phyloP scores from a whole-genome alignment of 2,329 filamentous ascomycete genomes.

The Claviceps sp. region DNA sequence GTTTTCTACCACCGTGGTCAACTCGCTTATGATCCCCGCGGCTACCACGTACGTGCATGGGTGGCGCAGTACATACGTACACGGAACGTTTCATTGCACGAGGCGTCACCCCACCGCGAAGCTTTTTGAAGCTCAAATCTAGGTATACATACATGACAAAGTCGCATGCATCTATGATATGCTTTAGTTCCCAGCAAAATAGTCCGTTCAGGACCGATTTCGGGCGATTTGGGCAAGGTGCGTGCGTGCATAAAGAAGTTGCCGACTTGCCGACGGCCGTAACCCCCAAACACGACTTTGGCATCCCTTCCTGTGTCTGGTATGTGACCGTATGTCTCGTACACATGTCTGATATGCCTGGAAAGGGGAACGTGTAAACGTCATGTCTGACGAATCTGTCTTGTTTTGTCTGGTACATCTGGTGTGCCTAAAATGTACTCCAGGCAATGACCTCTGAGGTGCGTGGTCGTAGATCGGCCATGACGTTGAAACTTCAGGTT shows the following conservation, averaged over 20 bases:
- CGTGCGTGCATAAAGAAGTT: not conserved
- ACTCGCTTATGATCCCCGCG: no score
- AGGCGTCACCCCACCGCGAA: no score
- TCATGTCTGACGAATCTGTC: not conserved
- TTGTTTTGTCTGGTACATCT: not conserved
- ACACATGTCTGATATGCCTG: not conserved
- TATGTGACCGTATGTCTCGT: not conserved
- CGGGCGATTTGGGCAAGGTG: not conserved
- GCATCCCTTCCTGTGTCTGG: not conserved
- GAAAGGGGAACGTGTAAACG: no score
- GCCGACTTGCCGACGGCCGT: not conserved
- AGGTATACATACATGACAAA: no score
- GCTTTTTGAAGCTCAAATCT: no score
- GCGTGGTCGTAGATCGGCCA: not conserved
- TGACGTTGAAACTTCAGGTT: not conserved
- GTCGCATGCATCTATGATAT: no score
- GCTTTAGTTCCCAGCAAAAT: not conserved
- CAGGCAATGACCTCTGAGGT: not conserved
- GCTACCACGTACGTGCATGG: no score
- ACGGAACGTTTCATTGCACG: no score
- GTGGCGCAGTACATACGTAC: no score
- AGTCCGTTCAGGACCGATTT: not conserved
- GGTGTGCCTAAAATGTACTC: not conserved
- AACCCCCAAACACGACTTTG: not conserved
- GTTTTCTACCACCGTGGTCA: no score